Percentiles rank a stretch among this genome's conserved stretches.
These are phyloP conservation scores for Hypocreales sp. DNA, from an alignment of 2,329 filamentous ascomycete genomes.

Conservation along the genomic window DNA sequence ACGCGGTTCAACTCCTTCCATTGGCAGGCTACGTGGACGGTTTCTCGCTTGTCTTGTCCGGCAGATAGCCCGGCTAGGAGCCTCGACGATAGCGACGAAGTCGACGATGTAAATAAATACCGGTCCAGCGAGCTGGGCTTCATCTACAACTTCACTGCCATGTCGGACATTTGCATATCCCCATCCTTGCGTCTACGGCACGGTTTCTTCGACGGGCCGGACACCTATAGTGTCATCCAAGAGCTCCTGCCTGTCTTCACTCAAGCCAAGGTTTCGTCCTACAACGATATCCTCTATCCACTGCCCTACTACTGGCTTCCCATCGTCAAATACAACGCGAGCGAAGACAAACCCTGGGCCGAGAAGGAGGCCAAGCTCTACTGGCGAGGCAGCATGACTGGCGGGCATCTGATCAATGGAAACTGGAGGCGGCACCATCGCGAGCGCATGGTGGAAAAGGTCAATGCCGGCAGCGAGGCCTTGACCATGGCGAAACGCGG, in stretches of 20 bases:
- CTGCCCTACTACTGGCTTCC: conserved; percentile 94
- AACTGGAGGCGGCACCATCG: conserved; percentile 89
- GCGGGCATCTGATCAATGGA: conserved; percentile 81
- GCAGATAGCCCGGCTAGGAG: conserved; percentile 62
- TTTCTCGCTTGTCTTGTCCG: conserved; percentile 74
- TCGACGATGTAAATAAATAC: conserved; percentile 56
- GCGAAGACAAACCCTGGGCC: conserved; percentile 57
- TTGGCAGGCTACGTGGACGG: conserved; percentile 81
- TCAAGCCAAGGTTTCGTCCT: conserved; percentile 89
- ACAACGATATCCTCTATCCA: conserved; percentile 87
- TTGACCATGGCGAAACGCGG: conserved; percentile 25
- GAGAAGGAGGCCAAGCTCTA: conserved; percentile 66
- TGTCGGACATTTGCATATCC: conserved; percentile 78
- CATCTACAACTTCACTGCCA: conserved; percentile 74
- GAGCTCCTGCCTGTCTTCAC: conserved; percentile 92
- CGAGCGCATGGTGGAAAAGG: conserved; percentile 68
- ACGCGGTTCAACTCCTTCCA: conserved; percentile 83
- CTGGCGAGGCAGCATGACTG: conserved; percentile 93
- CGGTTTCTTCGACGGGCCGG: conserved; percentile 90
- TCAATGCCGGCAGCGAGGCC: conserved; percentile 48
- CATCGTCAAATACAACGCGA: conserved; percentile 65
- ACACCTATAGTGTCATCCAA: conserved; percentile 76
- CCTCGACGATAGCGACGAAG: conserved; percentile 47
- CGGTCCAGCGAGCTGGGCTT: conserved; percentile 64
- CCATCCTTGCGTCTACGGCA: conserved; percentile 65